These are phyloP conservation scores for Phytopythium sindhum DNA, from an alignment of 352 stramenopile species.

Conservation along the genomic window DNA sequence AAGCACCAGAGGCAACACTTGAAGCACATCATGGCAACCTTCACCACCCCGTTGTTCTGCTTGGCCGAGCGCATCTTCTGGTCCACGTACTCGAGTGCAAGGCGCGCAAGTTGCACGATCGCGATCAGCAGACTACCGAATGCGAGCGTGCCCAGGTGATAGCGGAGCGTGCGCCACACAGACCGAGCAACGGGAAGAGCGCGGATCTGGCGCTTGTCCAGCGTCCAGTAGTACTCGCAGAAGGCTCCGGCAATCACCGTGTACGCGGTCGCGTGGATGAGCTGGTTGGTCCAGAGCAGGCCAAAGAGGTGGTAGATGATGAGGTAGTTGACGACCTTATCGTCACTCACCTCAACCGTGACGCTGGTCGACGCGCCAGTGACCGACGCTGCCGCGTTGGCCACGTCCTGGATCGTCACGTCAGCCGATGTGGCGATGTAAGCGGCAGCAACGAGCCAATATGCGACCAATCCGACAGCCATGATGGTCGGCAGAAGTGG, in stretches of 20 bases:
- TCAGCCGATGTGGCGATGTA: conserved; percentile 75
- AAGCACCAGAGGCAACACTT: conserved; percentile 88
- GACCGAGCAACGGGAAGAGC: conserved; percentile 50
- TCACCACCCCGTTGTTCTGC: conserved; percentile 59
- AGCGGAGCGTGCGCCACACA: conserved; percentile 62
- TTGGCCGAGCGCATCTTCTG: conserved; percentile 64
- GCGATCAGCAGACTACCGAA: conserved; percentile 87
- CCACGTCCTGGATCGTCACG: conserved; percentile 47
- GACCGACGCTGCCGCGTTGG: conserved; percentile 17
- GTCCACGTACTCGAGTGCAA: conserved; percentile 80
- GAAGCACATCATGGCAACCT: conserved; percentile 84
- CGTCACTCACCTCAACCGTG: conserved; percentile 39
- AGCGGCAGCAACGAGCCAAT: conserved; percentile 73
- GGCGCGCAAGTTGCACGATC: conserved; percentile 74
- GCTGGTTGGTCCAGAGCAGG: conserved; percentile 83
- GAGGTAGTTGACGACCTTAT: conserved; percentile 71
- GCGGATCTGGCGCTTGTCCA: conserved; percentile 61
- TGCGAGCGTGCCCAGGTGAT: conserved; percentile 83
- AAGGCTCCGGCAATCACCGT: conserved; percentile 76
- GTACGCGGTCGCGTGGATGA: conserved; percentile 77
- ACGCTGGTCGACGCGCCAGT: conserved; percentile 21
- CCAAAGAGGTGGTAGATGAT: conserved; percentile 86
- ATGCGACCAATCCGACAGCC: conserved; percentile 56
- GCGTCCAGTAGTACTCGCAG: conserved; percentile 87
- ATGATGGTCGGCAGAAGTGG: conserved; percentile 72